Base-by-base conservation (phyloP, 1,284 basidiomycete species). In the Stereum hirsutum region DNA sequence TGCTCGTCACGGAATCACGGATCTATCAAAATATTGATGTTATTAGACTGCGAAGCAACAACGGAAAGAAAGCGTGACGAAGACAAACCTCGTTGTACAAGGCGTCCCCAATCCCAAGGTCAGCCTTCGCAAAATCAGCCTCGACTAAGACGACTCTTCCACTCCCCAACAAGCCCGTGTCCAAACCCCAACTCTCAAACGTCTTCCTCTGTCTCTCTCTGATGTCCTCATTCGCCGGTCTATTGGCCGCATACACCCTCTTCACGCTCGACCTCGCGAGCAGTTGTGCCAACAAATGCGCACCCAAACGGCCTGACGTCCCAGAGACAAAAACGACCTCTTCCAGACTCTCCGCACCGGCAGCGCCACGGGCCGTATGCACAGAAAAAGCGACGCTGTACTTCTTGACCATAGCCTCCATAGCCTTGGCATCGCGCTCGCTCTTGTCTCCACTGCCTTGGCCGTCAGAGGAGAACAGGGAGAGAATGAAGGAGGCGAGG, bases 101-200 rank as follows among this genome's bases (percentile, higher is more conserved):
- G 28, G 8, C 28, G 8, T 43, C n/a, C 15, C 42, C 34, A 3
- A 69, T 37, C 2, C 66, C 64, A 6, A 68, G 52, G 8, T 48
- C 47, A 7, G 50, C 48, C 23, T 53, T 49, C 8, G 52, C 44
- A 3, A 58, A 37, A 30, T 65, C 63, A 2, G 57, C 60, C 35
- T 65, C 61, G 20, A 69, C 27, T 27, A 65, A 53, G 4, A 49
- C 49, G 14, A 71, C 52, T 40, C 62, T 65, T 1, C 49, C 39
- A 12, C 52, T 52, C 5, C 52, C 41, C 5, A 64, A 41, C 2
- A 66, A 41, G 1, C 25, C 39, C 4, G 36, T 36, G 28, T 66
- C 57, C 6, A 66, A 42, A 2, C 58, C 62, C 27, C 59, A 55
- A 11, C 52, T 48, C 5, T 39, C 30, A 43, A 69, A 63, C 6